phyloP scores from a whole-genome alignment of 768 basidiomycete genomes.

The Rhodosporidiobolus sp. region DNA sequence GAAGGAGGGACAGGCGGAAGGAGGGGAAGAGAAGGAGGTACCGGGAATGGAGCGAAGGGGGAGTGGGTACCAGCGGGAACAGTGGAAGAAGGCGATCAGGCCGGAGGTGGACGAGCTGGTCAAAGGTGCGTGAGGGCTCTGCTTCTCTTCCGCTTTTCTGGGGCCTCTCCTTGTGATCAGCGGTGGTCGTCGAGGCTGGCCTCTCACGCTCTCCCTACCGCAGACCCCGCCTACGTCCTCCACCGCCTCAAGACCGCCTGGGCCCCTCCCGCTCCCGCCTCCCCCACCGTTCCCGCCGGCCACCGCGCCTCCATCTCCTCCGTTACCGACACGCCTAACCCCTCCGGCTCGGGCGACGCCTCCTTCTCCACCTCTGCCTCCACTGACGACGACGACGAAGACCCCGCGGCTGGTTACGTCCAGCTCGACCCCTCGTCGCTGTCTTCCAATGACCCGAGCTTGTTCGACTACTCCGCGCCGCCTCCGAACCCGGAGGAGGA shows the following conservation, averaged over 20 bases:
- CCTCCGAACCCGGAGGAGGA: conserved; percentile 14
- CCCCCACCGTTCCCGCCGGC: conserved; percentile 58
- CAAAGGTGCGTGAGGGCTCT: conserved; percentile 57
- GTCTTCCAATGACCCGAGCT: background rate
- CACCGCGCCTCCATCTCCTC: conserved; percentile 47
- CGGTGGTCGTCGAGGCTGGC: too few species aligned
- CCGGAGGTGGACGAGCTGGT: conserved; percentile 71
- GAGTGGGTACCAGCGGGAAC: background rate
- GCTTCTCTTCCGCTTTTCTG: background rate
- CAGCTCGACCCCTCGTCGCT: conserved; percentile 25
- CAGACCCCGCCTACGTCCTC: conserved; percentile 38
- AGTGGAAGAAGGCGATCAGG: conserved; percentile 54
- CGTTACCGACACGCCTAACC: conserved; percentile 52
- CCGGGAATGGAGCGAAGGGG: background rate
- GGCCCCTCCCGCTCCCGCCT: conserved; percentile 46
- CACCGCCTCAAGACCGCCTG: conserved; percentile 39
- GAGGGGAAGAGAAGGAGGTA: background rate
- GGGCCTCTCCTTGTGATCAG: conserved; percentile 13
- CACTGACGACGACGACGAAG: conserved; percentile 7
- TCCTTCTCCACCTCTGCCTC: background rate
- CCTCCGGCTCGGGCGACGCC: conserved; percentile 1
- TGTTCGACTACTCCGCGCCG: conserved; percentile 27
- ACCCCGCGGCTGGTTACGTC: conserved; percentile 15
- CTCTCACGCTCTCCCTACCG: conserved; percentile 28
- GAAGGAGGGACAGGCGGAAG: background rate